phyloP scores from a whole-genome alignment of 768 basidiomycete species.

The Artomyces pyxidatus region DNA sequence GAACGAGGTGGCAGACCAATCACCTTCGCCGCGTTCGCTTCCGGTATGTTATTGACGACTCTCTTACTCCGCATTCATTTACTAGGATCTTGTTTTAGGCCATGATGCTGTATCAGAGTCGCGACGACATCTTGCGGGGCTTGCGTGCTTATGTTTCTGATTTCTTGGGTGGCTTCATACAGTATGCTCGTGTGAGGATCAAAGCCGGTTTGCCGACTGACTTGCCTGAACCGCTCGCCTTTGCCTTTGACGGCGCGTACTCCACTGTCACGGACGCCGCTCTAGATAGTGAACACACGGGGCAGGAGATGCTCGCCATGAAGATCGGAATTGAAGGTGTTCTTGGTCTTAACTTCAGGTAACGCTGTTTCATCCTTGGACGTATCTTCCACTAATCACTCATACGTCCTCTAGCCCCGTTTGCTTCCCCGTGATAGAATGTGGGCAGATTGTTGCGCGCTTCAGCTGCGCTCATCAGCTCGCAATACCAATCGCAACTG shows the following conservation, averaged over 20 bases:
- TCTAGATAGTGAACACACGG: neutral
- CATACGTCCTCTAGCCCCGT: neutral
- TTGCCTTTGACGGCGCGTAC: neutral
- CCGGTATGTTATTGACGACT: too few species aligned
- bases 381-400: neutral
- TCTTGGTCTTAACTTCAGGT: neutral
- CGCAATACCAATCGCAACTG: neutral
- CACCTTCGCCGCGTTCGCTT: too few species aligned
- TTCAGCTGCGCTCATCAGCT: neutral
- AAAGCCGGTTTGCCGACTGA: too few species aligned
- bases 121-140: neutral
- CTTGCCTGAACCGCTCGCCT: neutral
- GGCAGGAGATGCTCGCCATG: neutral
- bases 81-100: too few species aligned
- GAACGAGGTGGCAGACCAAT: too few species aligned
- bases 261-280: neutral
- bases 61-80: too few species aligned
- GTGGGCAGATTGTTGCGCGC: neutral
- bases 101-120: too few species aligned
- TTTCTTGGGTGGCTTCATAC: neutral
- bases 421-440: neutral
- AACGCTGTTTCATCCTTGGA: neutral
- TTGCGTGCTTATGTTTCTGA: neutral
- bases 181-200: neutral
- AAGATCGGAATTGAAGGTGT: neutral